These are phyloP conservation scores for Aspergillus sp. DNA, from an alignment of 2,329 filamentous ascomycete species.

Conservation along the genomic window DNA sequence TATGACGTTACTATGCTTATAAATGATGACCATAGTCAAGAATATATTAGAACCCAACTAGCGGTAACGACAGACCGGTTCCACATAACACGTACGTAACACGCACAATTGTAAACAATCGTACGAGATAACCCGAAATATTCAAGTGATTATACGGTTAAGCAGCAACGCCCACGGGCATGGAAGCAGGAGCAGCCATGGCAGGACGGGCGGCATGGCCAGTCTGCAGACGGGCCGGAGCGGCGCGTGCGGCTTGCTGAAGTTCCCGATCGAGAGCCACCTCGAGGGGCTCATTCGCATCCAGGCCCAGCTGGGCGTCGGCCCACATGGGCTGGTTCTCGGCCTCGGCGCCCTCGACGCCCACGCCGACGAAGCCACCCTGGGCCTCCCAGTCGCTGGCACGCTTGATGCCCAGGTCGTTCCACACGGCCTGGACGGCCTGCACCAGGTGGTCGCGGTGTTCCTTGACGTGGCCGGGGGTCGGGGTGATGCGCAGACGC, in stretches of 20 bases:
- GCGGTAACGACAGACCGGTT: constrained; percentile 16
- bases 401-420: constrained; percentile 82
- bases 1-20: too few species aligned
- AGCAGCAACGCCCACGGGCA: constrained; percentile 29
- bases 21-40: background rate
- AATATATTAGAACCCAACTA: constrained; percentile 8
- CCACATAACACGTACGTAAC: background rate
- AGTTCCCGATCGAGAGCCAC: constrained; percentile 53
- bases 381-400: constrained; percentile 88
- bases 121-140: constrained; percentile 1
- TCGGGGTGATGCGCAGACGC: constrained; percentile 91
- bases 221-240: constrained; percentile 23
- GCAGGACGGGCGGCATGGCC: constrained; percentile 19
- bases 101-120: constrained; percentile 4
- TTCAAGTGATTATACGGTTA: constrained; percentile 17
- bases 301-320: constrained; percentile 77
- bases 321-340: constrained; percentile 82
- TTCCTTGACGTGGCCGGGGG: constrained; percentile 82
- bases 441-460: constrained; percentile 82
- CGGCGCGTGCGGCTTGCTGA: constrained; percentile 16
- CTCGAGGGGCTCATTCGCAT: constrained; percentile 56
- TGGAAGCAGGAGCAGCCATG: constrained; percentile 18
- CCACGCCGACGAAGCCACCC: constrained; percentile 93
- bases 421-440: constrained; percentile 86
- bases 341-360: constrained; percentile 61